Evolutionary conservation across 2,329 filamentous ascomycete species (phyloP).

Genomic region (Aureobasidium namibiae): DNA sequence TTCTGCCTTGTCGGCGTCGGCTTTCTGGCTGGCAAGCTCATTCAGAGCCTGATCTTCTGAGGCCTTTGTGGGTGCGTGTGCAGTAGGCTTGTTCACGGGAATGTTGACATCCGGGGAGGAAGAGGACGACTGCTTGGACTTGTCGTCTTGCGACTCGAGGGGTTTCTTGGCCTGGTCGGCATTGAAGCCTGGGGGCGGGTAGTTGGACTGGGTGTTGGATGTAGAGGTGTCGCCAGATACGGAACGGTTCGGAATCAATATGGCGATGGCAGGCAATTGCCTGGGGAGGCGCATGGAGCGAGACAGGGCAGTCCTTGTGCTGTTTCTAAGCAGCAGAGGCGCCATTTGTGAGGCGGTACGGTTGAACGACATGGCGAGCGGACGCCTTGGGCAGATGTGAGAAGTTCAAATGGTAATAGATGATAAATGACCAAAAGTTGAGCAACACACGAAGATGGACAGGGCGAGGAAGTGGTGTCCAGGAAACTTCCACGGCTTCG

Average conservation of each 20-base stretch:
- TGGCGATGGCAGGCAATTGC: constrained; percentile 48
- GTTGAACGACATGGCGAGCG: constrained; percentile 37
- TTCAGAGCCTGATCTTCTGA: constrained; percentile 45
- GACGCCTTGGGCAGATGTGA: not conserved
- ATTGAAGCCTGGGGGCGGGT: constrained; percentile 84
- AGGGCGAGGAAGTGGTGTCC: not conserved
- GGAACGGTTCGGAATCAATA: constrained; percentile 44
- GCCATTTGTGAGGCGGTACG: constrained; percentile 37
- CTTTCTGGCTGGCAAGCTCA: constrained; percentile 56
- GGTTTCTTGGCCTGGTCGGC: constrained; percentile 84
- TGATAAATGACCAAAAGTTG: not conserved
- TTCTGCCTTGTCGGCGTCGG: constrained; percentile 36
- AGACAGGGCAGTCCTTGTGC: constrained; percentile 34
- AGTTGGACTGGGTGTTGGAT: constrained; percentile 41
- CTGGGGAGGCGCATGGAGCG: constrained; percentile 38
- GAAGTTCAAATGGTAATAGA: not conserved
- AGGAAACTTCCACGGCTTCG: not conserved
- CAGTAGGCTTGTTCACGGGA: constrained; percentile 33
- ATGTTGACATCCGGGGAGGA: constrained; percentile 22
- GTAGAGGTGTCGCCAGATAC: constrained; percentile 52
- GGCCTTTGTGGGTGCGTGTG: constrained; percentile 39
- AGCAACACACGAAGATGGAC: not conserved
- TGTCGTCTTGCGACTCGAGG: constrained; percentile 43
- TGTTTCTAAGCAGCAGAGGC: constrained; percentile 38
- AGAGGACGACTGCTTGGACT: constrained; percentile 18